Conservation (phyloP, 2,329 filamentous ascomycete species). For the Alternaria conjuncta region DNA sequence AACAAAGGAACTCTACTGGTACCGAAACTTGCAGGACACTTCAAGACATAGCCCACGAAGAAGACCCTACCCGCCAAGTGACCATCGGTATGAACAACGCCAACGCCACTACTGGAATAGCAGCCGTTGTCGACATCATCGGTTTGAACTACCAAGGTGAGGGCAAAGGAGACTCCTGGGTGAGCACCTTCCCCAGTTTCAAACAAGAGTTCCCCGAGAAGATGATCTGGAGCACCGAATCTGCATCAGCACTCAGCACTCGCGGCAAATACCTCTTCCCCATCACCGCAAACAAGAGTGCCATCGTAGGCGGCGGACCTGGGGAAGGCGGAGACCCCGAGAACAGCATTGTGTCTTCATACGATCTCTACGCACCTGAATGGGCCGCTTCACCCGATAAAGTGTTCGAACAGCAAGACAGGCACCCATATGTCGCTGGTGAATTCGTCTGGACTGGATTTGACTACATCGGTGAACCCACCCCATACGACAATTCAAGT, state of each 20-base stretch:
- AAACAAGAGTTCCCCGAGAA: constrained; percentile 56
- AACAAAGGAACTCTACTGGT: constrained; percentile 51
- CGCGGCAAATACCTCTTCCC: constrained; percentile 63
- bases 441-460: constrained; percentile 62
- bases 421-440: constrained; percentile 58
- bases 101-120: constrained; percentile 48
- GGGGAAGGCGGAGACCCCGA: constrained; percentile 45
- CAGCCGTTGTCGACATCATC: constrained; percentile 55
- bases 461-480: constrained; percentile 61
- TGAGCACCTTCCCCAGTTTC: constrained; percentile 55
- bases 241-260: constrained; percentile 55
- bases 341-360: constrained; percentile 54
- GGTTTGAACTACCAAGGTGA: constrained; percentile 64
- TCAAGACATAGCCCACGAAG: constrained; percentile 52
- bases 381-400: constrained; percentile 61
- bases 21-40: constrained; percentile 47
- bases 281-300: constrained; percentile 50
- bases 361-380: constrained; percentile 58
- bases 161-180: constrained; percentile 47
- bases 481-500: constrained; percentile 55
- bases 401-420: constrained; percentile 59
- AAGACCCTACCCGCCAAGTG: constrained; percentile 56
- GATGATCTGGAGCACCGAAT: constrained; percentile 46
- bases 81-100: constrained; percentile 59
- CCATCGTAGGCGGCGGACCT: constrained; percentile 46